phyloP scores from a whole-genome alignment of 2,329 filamentous ascomycete genomes.

The Nectriaceae sp. region DNA sequence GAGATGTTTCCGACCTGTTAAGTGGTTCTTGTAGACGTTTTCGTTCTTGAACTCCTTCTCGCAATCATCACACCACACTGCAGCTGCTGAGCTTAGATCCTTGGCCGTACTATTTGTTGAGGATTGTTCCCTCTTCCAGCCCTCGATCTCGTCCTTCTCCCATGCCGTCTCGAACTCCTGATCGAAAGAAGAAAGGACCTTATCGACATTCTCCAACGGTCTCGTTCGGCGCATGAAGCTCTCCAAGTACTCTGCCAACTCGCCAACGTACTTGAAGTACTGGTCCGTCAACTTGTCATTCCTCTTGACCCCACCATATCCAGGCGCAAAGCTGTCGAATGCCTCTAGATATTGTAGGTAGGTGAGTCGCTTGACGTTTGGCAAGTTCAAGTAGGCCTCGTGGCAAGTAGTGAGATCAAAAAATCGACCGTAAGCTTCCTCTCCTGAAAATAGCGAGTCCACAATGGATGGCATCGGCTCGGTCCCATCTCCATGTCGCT shows the following conservation, averaged over 20 bases:
- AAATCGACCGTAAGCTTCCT: conserved; percentile 90
- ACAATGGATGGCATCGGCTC: conserved; percentile 68
- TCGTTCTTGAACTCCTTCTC: conserved; percentile 95
- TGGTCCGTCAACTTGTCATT: conserved; percentile 86
- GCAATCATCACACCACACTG: conserved; percentile 87
- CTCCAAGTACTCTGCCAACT: conserved; percentile 81
- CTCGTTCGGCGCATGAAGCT: conserved; percentile 81
- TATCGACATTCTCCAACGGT: conserved; percentile 83
- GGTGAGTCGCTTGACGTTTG: conserved; percentile 78
- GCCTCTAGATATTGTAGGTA: conserved; percentile 92
- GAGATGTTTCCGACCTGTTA: conserved; percentile 90
- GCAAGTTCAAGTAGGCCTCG: conserved; percentile 87
- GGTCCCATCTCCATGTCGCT: conserved; percentile 64
- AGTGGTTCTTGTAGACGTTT: conserved; percentile 88
- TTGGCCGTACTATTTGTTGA: conserved; percentile 34
- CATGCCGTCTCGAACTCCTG: conserved; percentile 83
- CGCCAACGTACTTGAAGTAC: conserved; percentile 87
- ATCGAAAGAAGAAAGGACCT: conserved; percentile 74
- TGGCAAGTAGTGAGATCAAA: conserved; percentile 85
- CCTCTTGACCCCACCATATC: conserved; percentile 73
- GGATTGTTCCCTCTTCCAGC: conserved; percentile 67
- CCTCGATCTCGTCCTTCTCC: conserved; percentile 76
- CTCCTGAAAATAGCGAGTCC: conserved; percentile 91
- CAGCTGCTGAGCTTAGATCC: conserved; percentile 52
- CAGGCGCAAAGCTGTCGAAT: conserved; percentile 83